phyloP scores from a whole-genome alignment of 2,329 filamentous ascomycete genomes.

The Exophiala alcalophila region DNA sequence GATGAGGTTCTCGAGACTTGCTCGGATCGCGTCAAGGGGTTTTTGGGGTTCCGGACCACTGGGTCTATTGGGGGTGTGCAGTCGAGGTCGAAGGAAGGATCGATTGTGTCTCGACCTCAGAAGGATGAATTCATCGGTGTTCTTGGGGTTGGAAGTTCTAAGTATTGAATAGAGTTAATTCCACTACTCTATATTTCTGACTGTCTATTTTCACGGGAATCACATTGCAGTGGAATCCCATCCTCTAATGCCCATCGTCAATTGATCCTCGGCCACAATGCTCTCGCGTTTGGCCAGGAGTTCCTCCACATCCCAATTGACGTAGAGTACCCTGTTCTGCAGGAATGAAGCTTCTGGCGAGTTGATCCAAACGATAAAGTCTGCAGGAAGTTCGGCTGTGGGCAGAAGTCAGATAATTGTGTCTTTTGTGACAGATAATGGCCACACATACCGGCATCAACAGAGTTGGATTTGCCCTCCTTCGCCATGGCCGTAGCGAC shows the following conservation, averaged over 20 bases:
- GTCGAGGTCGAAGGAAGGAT: slow-evolving; percentile 5
- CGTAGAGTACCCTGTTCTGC: slow-evolving; percentile 2
- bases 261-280: slow-evolving; percentile 1
- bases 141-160: slow-evolving; percentile 6
- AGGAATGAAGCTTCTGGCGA: neutral
- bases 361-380: slow-evolving; percentile 6
- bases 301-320: slow-evolving; percentile 6
- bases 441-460: slow-evolving; percentile 6
- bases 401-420: slow-evolving; percentile 1
- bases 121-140: slow-evolving; percentile 11
- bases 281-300: slow-evolving; percentile 2
- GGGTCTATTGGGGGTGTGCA: slow-evolving; percentile 14
- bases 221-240: slow-evolving; percentile 4
- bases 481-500: slow-evolving; percentile 17
- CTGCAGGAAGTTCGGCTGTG: slow-evolving; percentile 4
- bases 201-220: no score
- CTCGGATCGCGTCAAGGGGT: slow-evolving; percentile 12
- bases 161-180: no score
- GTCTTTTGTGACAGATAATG: no score
- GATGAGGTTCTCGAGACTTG: slow-evolving; percentile 11
- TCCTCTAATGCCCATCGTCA: neutral
- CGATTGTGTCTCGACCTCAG: slow-evolving; percentile 9
- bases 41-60: slow-evolving; percentile 10
- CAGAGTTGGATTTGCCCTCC: slow-evolving; percentile 7
- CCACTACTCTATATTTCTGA: no score